Conservation (phyloP, 23 red algal species). For the Gracilaria domingensis region DNA sequence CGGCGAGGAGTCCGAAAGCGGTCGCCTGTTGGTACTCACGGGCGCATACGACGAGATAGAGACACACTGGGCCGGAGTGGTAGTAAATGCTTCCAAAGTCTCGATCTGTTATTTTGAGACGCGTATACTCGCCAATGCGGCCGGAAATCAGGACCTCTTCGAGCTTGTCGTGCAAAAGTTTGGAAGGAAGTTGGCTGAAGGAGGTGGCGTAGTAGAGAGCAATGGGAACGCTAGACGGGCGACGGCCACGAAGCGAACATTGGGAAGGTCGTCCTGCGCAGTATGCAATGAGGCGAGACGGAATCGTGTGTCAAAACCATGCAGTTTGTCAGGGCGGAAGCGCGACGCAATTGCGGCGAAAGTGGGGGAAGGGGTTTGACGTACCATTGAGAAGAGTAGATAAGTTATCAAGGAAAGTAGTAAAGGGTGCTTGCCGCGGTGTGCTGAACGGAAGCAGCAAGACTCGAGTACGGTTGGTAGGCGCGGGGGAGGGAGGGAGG, state of each 20-base stretch:
- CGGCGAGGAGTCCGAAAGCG: conserved; percentile 86
- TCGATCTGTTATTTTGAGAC: conserved; percentile 87
- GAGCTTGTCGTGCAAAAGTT: conserved; percentile 74
- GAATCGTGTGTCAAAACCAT: not conserved
- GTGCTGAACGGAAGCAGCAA: not conserved
- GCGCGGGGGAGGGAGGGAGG: too few species aligned
- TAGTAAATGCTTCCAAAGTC: conserved; percentile 88
- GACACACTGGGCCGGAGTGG: conserved; percentile 74
- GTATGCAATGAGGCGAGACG: not conserved
- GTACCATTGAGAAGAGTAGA: conserved; percentile 7
- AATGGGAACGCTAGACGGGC: conserved; percentile 73
- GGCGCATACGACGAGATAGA: conserved; percentile 78
- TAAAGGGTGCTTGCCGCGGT: not conserved
- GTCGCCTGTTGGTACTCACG: conserved; percentile 82
- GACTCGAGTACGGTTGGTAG: too few species aligned
- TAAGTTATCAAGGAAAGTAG: not conserved
- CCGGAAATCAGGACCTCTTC: conserved; percentile 70
- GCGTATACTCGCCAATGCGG: conserved; percentile 77
- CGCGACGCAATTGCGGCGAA: not conserved
- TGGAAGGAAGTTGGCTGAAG: conserved; percentile 46
- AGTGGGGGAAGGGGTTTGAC: not conserved
- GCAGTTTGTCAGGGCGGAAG: not conserved
- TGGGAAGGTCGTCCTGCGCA: conserved; percentile 32
- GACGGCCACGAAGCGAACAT: conserved; percentile 81
- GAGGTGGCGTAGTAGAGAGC: conserved; percentile 60